A percentile compares a stretch with the other conserved stretches of the same genome.
Evolutionary conservation across 2,329 filamentous ascomycete genomes (phyloP).

Genomic region (Fonsecaea erecta): DNA sequence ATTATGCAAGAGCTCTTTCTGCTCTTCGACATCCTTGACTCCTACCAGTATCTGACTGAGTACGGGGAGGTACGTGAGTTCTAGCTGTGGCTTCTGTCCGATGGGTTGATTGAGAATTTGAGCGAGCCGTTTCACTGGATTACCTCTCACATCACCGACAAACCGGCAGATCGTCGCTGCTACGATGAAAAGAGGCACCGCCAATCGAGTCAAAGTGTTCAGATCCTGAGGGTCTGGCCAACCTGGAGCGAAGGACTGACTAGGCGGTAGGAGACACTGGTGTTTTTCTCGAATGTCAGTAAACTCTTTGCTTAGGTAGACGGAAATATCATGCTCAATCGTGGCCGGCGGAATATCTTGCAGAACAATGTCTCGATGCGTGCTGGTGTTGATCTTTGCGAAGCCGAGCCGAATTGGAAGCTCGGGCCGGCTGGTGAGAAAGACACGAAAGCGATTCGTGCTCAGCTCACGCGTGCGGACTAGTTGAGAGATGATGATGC

Average conservation of each 20-base stretch:
- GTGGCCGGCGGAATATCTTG: conserved; percentile 37
- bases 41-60: conserved; percentile 8
- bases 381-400: conserved; percentile 25
- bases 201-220: conserved; percentile 38
- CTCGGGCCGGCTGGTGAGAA: conserved; percentile 43
- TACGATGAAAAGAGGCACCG: conserved; percentile 43
- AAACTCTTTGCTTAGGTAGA: conserved; percentile 5
- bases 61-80: conserved; percentile 22
- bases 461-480: conserved; percentile 22
- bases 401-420: conserved; percentile 38
- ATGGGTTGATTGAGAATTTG: no score
- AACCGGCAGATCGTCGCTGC: conserved; percentile 40
- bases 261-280: not conserved
- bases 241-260: conserved; percentile 23
- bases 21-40: not conserved
- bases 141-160: conserved; percentile 31
- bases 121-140: no score
- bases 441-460: conserved; percentile 36
- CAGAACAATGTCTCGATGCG: conserved; percentile 37
- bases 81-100: conserved; percentile 6
- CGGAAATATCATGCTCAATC: conserved; percentile 27
- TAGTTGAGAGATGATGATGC: conserved; percentile 37
- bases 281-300: conserved; percentile 14
- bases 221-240: conserved; percentile 38
- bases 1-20: conserved; percentile 15